phyloP scores from a whole-genome alignment of 1,139 yeast species.

The Candida neerlandica region DNA sequence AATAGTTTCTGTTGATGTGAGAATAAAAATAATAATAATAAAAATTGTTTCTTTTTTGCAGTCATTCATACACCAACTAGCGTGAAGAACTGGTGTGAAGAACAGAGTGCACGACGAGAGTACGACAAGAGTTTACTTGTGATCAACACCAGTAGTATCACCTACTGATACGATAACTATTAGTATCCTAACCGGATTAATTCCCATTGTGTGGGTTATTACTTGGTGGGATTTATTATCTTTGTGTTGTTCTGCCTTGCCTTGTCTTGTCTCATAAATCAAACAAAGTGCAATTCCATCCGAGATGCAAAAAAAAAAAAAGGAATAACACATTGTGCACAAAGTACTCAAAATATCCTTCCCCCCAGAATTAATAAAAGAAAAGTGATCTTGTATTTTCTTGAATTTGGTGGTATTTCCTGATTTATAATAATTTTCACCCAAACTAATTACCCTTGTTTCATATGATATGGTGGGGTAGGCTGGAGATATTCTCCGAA shows the following conservation, averaged over 20 bases:
- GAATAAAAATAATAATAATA: background rate
- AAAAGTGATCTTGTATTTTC: too few relatives aligned
- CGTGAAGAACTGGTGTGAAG: too few relatives aligned
- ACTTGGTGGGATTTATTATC: background rate
- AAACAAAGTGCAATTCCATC: background rate
- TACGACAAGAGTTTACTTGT: too few relatives aligned
- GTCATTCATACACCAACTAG: background rate
- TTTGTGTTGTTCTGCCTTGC: background rate
- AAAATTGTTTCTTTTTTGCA: background rate
- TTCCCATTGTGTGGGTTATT: background rate
- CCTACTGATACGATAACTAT: too few relatives aligned
- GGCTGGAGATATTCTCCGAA: too few relatives aligned
- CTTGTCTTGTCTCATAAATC: background rate
- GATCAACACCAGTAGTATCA: too few relatives aligned
- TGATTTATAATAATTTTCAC: too few relatives aligned
- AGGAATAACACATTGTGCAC: background rate
- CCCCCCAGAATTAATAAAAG: background rate
- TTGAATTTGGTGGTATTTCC: too few relatives aligned
- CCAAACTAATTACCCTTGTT: too few relatives aligned
- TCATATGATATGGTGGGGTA: too few relatives aligned
- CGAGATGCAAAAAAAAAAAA: background rate
- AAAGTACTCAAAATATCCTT: background rate
- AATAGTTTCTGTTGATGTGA: background rate
- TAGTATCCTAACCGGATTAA: background rate
- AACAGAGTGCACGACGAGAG: too few relatives aligned